Evolutionary conservation across 164 flowering plant genomes (phyloP), one percentile per base, ranked within the genome.

Genomic region (Taxillus chinensis): DNA sequence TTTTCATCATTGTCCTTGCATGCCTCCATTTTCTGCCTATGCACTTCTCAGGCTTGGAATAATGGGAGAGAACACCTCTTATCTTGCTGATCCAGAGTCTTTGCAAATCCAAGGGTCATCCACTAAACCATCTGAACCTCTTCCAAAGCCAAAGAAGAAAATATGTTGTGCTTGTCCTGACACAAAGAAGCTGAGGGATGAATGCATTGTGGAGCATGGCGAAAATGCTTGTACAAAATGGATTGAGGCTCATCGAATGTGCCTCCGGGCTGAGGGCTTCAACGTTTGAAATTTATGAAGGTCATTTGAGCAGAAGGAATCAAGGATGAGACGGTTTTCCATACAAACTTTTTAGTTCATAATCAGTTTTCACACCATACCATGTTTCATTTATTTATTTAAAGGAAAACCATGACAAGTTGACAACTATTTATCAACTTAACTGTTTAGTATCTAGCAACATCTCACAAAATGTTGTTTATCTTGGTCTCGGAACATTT

Each of bases 111-210:
- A 76, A 53, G 78, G 60, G 0, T 39, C 75, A 15, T 45, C 56
- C 0, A 58, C 43, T 2, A 57, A 57, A 57, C 65, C 70, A 48
- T 50, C 83, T 39, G 71, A 9, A 2, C 54, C 68, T 7, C 81
- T 71, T 60, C 62, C 78, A 64, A 85, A 83, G 73, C 91, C 91
- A 7, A 86, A 84, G 78, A 86, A 83, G 79, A 86, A 74, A 75
- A 86, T 86, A 17, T 86, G 92, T 63, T 86, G 92, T 75, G 89
- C 89, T 16, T 86, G 89, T 58, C 92, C 92, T 16, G 92, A 86
- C 1, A 83, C 92, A 14, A 86, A 86, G 70, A 83, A 72, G 73
- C 77, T 84, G 59, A 76, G 89, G 67, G 89, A 86, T 60, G 92
- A 82, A 62, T 86, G 92, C 76, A 74, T 86, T n/a, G 87, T 86